Evolutionary conservation across 2,329 filamentous ascomycete genomes (phyloP).

Genomic region (Pyricularia sp.): DNA sequence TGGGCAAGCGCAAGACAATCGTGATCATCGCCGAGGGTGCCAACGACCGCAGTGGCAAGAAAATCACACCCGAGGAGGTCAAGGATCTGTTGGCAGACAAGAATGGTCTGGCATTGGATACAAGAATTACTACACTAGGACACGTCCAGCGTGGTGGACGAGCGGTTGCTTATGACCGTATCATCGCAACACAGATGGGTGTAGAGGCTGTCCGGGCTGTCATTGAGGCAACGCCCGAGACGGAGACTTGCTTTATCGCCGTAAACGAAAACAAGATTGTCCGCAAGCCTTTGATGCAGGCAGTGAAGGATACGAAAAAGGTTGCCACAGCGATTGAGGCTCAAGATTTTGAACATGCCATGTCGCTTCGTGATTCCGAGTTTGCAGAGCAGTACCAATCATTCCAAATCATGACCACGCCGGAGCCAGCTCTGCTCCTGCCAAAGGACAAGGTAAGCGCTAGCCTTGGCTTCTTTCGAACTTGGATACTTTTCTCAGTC

Average conservation of each 20-base stretch:
- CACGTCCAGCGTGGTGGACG: conserved; percentile 95
- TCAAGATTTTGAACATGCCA: conserved; percentile 80
- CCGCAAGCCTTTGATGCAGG: conserved; percentile 79
- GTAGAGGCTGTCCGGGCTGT: conserved; percentile 91
- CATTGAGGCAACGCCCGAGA: conserved; percentile 78
- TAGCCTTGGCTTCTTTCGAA: neutral
- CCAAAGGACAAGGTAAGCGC: conserved; percentile 58
- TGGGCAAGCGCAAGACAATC: conserved; percentile 95
- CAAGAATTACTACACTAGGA: conserved; percentile 86
- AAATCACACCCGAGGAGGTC: conserved; percentile 72
- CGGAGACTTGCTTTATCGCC: conserved; percentile 88
- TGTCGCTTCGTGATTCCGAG: conserved; percentile 82
- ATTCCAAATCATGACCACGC: conserved; percentile 84
- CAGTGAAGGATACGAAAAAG: conserved; percentile 76
- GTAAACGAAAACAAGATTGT: conserved; percentile 98
- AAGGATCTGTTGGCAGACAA: conserved; percentile 79
- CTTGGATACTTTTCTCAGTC: neutral
- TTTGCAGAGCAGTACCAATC: conserved; percentile 88
- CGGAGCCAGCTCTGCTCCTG: conserved; percentile 55
- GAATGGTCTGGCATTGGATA: conserved; percentile 70
- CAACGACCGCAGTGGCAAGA: conserved; percentile 72
- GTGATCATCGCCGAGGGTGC: conserved; percentile 97
- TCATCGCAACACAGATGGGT: conserved; percentile 86
- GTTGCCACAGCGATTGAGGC: conserved; percentile 73
- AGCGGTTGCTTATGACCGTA: conserved; percentile 88